A percentile compares a stretch with the other conserved stretches of the same genome.
These are phyloP conservation scores for Irpex lacteus DNA, from an alignment of 1,284 basidiomycete genomes.

Conservation along the genomic window DNA sequence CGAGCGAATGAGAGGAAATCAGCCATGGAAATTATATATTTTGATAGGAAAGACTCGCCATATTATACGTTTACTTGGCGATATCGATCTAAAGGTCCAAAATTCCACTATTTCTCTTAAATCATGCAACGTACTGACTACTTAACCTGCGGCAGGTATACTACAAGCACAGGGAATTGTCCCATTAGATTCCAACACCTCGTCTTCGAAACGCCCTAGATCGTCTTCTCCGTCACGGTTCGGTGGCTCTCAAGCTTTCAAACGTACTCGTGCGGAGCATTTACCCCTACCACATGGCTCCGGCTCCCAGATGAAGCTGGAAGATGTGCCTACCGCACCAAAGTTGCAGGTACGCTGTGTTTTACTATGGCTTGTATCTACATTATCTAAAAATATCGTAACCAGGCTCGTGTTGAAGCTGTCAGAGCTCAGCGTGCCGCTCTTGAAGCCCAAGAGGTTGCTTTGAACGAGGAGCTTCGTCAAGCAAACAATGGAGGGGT, in stretches of 20 bases:
- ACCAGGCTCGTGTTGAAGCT: background rate
- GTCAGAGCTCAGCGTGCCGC: background rate
- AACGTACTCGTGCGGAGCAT: background rate
- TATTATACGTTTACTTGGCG: conserved; percentile 4
- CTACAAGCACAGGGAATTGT: conserved; percentile 9
- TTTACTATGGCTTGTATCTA: background rate
- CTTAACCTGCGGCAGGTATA: background rate
- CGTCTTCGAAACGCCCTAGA: background rate
- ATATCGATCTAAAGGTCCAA: conserved; percentile 6
- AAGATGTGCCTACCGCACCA: background rate
- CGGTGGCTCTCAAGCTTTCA: background rate
- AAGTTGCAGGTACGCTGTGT: background rate
- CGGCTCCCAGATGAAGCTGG: background rate
- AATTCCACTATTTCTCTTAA: no score
- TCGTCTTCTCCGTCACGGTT: background rate
- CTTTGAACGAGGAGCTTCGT: background rate
- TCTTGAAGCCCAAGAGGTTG: background rate
- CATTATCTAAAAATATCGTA: background rate
- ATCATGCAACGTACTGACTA: background rate
- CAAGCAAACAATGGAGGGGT: background rate
- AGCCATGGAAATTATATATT: background rate
- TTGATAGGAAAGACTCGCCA: conserved; percentile 4
- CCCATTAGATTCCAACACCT: background rate
- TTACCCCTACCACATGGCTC: background rate
- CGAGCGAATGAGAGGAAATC: background rate